Percentiles rank a stretch among this genome's conserved stretches.
These are phyloP conservation scores for Trypanosoma avium DNA, from an alignment of 208 protist species.

Conservation along the genomic window DNA sequence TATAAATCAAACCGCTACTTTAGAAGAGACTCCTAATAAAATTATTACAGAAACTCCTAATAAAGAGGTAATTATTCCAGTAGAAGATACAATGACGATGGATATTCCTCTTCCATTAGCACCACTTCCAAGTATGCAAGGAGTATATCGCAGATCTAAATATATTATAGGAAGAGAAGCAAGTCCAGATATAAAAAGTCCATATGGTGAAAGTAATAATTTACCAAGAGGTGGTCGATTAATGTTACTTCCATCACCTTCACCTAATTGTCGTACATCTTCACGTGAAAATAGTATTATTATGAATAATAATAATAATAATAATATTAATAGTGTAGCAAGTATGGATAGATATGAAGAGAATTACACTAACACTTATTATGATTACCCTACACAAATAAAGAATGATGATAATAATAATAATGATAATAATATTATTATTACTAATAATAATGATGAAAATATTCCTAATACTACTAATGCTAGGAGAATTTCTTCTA, in stretches of 20 bases:
- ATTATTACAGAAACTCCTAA: not conserved
- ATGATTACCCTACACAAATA: too few relatives aligned
- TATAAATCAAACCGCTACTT: not conserved
- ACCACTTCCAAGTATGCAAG: conserved; percentile 19
- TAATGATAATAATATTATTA: too few relatives aligned
- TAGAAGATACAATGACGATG: conserved; percentile 1
- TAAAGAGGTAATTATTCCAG: not conserved
- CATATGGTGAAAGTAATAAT: not conserved
- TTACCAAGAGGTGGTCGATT: not conserved
- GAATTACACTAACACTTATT: too few relatives aligned
- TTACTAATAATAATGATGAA: not conserved
- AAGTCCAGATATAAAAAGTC: not conserved
- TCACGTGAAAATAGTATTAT: not conserved
- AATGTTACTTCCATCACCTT: conserved; percentile 19
- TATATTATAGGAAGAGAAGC: not conserved
- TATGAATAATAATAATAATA: not conserved
- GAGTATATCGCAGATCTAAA: not conserved
- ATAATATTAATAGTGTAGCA: too few relatives aligned
- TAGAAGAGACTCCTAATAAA: not conserved
- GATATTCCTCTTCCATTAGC: conserved; percentile 18
- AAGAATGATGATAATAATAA: too few relatives aligned
- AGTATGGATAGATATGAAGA: too few relatives aligned
- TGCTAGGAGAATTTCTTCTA: not conserved
- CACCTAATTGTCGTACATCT: not conserved
- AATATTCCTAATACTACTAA: not conserved